Evolutionary conservation across 345 rosid genomes (phyloP), one percentile per base, ranked within the genome.

Genomic region (Syzygium grande): DNA sequence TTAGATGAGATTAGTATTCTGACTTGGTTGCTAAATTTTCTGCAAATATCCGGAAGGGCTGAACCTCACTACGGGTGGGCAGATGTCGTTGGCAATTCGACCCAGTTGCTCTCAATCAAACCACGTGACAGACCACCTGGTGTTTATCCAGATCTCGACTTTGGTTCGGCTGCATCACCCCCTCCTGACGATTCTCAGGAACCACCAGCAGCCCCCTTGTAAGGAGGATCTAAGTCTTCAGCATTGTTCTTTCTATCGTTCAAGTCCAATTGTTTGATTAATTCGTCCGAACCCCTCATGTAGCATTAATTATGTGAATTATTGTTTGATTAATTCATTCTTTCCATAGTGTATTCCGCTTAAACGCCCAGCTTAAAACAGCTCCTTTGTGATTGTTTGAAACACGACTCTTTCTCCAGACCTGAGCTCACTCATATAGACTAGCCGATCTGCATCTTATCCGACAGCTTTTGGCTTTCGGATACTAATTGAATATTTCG

Each of bases 1-100:
- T 17, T 34, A 68, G 80, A 19, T 73, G 65, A 84, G 27, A 43
- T 13, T 29, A 83, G 17, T 52, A 51, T 38, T 59, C 59, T 6
- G 38, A 85, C n/a, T 78, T 25, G 46, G 46, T 84, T 53, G 16
- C 46, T 61, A 84, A 84, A 52, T 84, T 84, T 46, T 73, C 49
- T 73, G 83, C 49, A 73, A 73, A 38, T 73, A 73, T 73, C 9
- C 65, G 25, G 89, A 86, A 98, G 99, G 93, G 98, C 96, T 52
- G 99, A 98, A 87, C 99, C 99, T 52, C 99, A 98, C 91, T 98
- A 98, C 54, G 99, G 99, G 56, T 98, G 99, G 99, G 97, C 98
- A 29, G 99, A 95, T 89, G 98, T 96, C 7, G 99, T 95, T 80
- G 99, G 98, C 17, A 97, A 98, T 90, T 96, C 99, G 11, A 95